Conservation (phyloP, 371 early-diverging fungal species). For the Syncephalastrum racemosum region DNA sequence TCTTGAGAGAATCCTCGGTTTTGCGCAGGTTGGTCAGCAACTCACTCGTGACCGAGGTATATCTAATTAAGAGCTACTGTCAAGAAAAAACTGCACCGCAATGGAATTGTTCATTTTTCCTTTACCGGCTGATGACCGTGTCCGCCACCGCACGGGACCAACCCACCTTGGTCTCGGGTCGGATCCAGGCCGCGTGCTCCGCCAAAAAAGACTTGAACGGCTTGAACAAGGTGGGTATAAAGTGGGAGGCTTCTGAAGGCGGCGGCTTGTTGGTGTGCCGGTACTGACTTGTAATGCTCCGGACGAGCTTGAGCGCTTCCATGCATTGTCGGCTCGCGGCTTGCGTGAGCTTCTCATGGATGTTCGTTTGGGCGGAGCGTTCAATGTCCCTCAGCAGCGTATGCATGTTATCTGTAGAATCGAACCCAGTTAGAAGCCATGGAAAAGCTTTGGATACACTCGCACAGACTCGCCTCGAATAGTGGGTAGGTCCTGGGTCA, state of each 20-base stretch:
- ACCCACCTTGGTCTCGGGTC: conserved; percentile 10
- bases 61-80: conserved; percentile 12
- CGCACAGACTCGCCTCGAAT: conserved; percentile 37
- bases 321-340: conserved; percentile 54
- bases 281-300: conserved; percentile 53
- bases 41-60: conserved; percentile 25
- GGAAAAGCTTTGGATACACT: not conserved
- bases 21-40: conserved; percentile 28
- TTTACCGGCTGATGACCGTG: conserved; percentile 33
- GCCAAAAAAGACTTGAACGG: conserved; percentile 52
- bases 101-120: conserved; percentile 7
- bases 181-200: conserved; percentile 26
- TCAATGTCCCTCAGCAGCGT: conserved; percentile 23
- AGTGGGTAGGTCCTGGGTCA: conserved; percentile 30
- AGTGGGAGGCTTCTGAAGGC: conserved; percentile 63
- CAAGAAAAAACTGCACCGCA: conserved; percentile 1
- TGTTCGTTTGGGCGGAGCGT: conserved; percentile 32
- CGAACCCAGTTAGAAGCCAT: not conserved
- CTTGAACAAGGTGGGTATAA: conserved; percentile 56
- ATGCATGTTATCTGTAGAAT: conserved; percentile 32
- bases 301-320: conserved; percentile 47
- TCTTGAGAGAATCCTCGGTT: conserved; percentile 32
- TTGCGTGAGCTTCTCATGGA: conserved; percentile 45
- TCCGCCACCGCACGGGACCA: conserved; percentile 38
- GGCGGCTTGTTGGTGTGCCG: conserved; percentile 51